phyloP scores from a whole-genome alignment of 2,329 filamentous ascomycete genomes.

The Raffaelea albimanens region DNA sequence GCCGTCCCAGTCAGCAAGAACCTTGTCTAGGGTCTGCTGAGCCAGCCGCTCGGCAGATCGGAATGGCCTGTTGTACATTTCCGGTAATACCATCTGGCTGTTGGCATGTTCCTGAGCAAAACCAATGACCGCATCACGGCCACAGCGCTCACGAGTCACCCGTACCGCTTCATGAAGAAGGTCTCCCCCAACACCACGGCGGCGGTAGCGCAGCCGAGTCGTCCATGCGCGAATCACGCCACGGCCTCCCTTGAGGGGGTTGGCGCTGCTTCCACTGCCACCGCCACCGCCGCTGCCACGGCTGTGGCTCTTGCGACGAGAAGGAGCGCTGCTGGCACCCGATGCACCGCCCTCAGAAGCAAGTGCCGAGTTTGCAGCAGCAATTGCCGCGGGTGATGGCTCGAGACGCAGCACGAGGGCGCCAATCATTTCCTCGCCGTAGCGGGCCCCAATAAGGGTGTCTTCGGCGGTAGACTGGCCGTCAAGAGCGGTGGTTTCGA shows the following conservation, averaged over 20 bases:
- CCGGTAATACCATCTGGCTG: conserved; percentile 52
- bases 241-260: conserved; percentile 44
- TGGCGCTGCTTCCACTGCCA: conserved; percentile 17
- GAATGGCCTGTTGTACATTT: conserved; percentile 53
- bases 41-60: conserved; percentile 50
- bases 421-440: conserved; percentile 60
- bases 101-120: conserved; percentile 76
- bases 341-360: conserved; percentile 1
- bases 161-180: conserved; percentile 65
- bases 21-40: conserved; percentile 39
- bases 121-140: conserved; percentile 55
- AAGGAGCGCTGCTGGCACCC: neutral
- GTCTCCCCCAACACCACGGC: conserved; percentile 61
- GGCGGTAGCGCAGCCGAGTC: conserved; percentile 58
- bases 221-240: conserved; percentile 79
- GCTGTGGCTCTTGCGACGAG: conserved; percentile 1
- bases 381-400: conserved; percentile 16
- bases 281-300: conserved; percentile 11
- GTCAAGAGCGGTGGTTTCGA: conserved; percentile 23
- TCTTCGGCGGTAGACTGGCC: conserved; percentile 31
- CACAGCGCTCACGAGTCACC: conserved; percentile 57
- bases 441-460: conserved; percentile 55
- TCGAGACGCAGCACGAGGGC: conserved; percentile 61
- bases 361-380: neutral
- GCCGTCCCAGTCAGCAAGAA: conserved; percentile 39